These are phyloP conservation scores for barrel medic (Medicago truncatula) DNA, from an alignment of 306 rosid genomes.

Conservation along the genomic window DNA sequence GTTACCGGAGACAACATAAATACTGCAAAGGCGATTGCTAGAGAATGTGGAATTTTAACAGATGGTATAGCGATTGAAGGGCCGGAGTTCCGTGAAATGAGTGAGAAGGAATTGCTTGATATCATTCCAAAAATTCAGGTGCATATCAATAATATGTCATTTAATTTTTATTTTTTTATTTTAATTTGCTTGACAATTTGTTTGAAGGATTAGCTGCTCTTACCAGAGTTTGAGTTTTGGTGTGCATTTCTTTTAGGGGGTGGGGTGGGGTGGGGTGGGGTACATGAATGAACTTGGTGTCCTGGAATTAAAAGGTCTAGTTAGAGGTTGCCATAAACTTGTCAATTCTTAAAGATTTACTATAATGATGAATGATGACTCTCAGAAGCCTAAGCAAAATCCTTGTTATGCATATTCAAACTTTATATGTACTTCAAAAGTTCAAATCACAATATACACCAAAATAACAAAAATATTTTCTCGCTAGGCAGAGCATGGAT, in stretches of 20 bases:
- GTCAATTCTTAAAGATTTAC: constrained; percentile 15
- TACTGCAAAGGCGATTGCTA: constrained; percentile 98
- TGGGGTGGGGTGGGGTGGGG: not conserved
- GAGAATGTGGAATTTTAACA: constrained; percentile 96
- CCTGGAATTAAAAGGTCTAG: constrained; percentile 16
- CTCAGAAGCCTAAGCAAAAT: constrained; percentile 33
- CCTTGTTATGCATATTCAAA: constrained; percentile 9
- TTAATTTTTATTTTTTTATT: constrained; percentile 14
- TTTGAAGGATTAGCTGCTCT: constrained; percentile 5
- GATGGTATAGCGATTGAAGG: constrained; percentile 97
- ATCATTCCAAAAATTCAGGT: constrained; percentile 93
- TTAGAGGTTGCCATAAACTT: constrained; percentile 27
- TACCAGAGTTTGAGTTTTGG: constrained; percentile 1
- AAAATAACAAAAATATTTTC: not conserved
- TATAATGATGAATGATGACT: constrained; percentile 2
- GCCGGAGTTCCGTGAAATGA: constrained; percentile 84
- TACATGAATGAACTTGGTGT: not conserved
- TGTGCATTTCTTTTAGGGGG: not conserved
- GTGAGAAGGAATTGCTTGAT: constrained; percentile 63
- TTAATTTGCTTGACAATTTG: constrained; percentile 6
- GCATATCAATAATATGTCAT: constrained; percentile 28
- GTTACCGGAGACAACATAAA: constrained; percentile 96
- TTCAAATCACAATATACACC: constrained; percentile 7
- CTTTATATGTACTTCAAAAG: constrained; percentile 2
- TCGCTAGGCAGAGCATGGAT: not conserved